Evolutionary conservation across 2,329 filamentous ascomycete species (phyloP).

Genomic region (Botrytis sinoallii): DNA sequence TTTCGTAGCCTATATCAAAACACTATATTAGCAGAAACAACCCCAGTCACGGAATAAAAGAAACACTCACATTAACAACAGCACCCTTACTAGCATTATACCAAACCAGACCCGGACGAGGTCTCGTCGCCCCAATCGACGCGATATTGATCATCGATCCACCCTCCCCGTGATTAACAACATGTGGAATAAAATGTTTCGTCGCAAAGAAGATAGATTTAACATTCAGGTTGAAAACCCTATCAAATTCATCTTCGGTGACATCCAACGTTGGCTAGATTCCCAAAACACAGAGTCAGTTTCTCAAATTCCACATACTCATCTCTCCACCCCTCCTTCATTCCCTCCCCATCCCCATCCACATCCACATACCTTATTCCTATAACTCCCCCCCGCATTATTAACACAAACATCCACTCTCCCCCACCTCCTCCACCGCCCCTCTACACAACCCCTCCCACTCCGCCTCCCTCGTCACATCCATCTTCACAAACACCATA

Average conservation of each 20-base stretch:
- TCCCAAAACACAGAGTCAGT: background rate
- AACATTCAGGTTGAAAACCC: slow-evolving; percentile 66
- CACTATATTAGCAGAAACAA: background rate
- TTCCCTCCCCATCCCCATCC: no score
- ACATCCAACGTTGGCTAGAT: slow-evolving; percentile 55
- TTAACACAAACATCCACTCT: slow-evolving; percentile 58
- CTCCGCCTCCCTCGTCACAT: slow-evolving; percentile 52
- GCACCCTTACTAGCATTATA: slow-evolving; percentile 46
- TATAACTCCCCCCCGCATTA: slow-evolving; percentile 58
- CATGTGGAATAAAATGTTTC: slow-evolving; percentile 57
- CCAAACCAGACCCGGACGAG: slow-evolving; percentile 61
- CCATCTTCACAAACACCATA: slow-evolving; percentile 43
- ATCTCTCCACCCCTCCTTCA: background rate
- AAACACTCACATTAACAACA: slow-evolving; percentile 48
- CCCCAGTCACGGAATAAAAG: background rate
- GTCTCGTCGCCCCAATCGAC: slow-evolving; percentile 60
- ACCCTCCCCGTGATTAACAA: slow-evolving; percentile 54
- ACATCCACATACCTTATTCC: slow-evolving; percentile 47
- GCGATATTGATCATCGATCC: slow-evolving; percentile 65
- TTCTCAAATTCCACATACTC: background rate
- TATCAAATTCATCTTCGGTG: slow-evolving; percentile 63
- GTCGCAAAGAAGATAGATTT: slow-evolving; percentile 61
- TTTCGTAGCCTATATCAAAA: slow-evolving; percentile 52
- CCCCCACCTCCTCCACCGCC: slow-evolving; percentile 46
- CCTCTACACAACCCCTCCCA: slow-evolving; percentile 51